Evolutionary conservation across 495 filamentous ascomycete species (phyloP), one percentile per base, ranked within the genome.

Genomic region (Halenospora varia): DNA sequence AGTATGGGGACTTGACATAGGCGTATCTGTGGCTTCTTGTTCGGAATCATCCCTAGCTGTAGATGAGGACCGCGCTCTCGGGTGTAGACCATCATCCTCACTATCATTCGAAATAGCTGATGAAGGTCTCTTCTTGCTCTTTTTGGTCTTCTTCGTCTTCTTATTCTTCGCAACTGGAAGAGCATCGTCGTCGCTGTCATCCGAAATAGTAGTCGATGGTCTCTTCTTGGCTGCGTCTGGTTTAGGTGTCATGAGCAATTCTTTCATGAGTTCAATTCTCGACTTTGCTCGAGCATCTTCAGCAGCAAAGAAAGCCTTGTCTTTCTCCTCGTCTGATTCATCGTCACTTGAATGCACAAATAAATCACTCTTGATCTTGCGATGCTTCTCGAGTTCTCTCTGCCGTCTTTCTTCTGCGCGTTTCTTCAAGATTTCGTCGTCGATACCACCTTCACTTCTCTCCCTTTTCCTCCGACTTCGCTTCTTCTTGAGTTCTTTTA

Each of bases 261-360:
- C 39, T 25, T 69, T 69, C 61, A 71, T 67, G 1, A 48, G 66
- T 2, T 48, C 57, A 20, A 71, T 59, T 51, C 71, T 73, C 0
- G 59, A 58, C 35, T 57, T 49, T 62, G 71, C 64, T 48, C 68
- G 56, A 4, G 61, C 71, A 68, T 80, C 77, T 70, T 94, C 89
- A n/a, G 76, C 71, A 4, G 66, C 77, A 72, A 92, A 95, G 68
- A 94, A 96, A 41, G 79, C 79, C 53, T 68, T 69, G 64, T 89
- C 82, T 40, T 75, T 74, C 49, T 87, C 84, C 29, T 78, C 80
- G 53, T 88, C 87, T n/a, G 77, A 82, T 59, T 95, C 90, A 54
- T 94, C 90, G 59, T 90, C 88, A 67, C 85, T 89, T 35, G 83
- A 81, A 59, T 86, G 78, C 35, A 98, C 87, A 68, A 83, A 95